These are phyloP conservation scores for Trichophyton schoenleinii DNA, from an alignment of 2,329 filamentous ascomycete species.

Conservation along the genomic window DNA sequence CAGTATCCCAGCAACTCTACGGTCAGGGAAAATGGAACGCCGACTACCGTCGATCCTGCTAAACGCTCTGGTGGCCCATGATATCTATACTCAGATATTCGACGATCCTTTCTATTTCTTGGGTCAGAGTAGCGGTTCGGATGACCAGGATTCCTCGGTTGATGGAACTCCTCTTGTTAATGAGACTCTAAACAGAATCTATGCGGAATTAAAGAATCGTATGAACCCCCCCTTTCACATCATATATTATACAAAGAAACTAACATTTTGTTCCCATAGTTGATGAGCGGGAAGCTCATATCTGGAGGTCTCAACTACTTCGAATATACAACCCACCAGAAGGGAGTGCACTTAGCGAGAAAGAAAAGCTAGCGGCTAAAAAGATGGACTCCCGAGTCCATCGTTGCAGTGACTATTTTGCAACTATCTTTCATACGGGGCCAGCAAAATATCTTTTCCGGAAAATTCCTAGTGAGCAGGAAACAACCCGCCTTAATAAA, in stretches of 20 bases:
- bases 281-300: slow-evolving; percentile 12
- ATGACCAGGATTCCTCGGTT: not conserved
- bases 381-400: slow-evolving; percentile 2
- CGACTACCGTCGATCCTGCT: slow-evolving; percentile 1
- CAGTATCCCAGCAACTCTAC: not conserved
- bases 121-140: not conserved
- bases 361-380: not conserved
- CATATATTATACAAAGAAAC: not conserved
- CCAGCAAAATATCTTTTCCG: slow-evolving; percentile 2
- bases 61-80: slow-evolving; percentile 2
- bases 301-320: slow-evolving; percentile 16
- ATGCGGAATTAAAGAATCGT: not conserved
- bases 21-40: slow-evolving; percentile 2
- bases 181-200: not conserved
- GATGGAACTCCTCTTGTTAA: not conserved
- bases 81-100: slow-evolving; percentile 4
- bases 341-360: not conserved
- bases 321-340: slow-evolving; percentile 11
- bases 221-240: not conserved
- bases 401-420: slow-evolving; percentile 1
- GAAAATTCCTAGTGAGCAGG: not conserved
- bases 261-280: slow-evolving; percentile 8
- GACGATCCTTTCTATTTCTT: slow-evolving; percentile 7
- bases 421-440: not conserved
- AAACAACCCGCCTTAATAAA: slow-evolving; percentile 1